Evolutionary conservation across 2,329 filamentous ascomycete genomes (phyloP).

Genomic region (Paramyrothecium sp.): DNA sequence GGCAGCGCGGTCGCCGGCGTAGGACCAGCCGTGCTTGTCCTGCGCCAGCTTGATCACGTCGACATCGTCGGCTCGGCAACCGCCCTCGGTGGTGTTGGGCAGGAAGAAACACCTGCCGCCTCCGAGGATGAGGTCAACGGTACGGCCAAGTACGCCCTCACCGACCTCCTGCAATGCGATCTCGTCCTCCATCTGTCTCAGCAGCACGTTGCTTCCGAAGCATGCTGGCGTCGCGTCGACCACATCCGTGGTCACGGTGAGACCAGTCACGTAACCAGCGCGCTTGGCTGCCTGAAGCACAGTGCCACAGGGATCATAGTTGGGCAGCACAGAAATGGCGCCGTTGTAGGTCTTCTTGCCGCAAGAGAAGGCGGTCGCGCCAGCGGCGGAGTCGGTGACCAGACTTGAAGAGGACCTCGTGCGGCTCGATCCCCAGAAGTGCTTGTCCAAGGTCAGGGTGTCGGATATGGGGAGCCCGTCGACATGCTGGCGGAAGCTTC

Average conservation of each 20-base stretch:
- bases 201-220: constrained; percentile 85
- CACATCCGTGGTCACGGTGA: constrained; percentile 92
- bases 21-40: constrained; percentile 75
- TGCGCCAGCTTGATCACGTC: constrained; percentile 73
- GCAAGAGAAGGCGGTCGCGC: constrained; percentile 94
- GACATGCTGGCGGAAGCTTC: constrained; percentile 79
- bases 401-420: constrained; percentile 82
- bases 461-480: constrained; percentile 72
- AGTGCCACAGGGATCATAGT: constrained; percentile 85
- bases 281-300: constrained; percentile 90
- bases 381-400: constrained; percentile 95
- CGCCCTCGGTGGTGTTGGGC: constrained; percentile 75
- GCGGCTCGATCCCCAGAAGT: constrained; percentile 86
- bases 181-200: constrained; percentile 77
- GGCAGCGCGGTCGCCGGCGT: constrained; percentile 66
- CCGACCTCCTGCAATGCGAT: constrained; percentile 94
- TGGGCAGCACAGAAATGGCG: constrained; percentile 85
- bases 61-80: constrained; percentile 77
- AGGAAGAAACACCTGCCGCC: constrained; percentile 93
- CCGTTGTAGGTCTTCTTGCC: constrained; percentile 94
- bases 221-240: constrained; percentile 96
- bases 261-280: constrained; percentile 85
- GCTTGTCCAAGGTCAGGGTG: constrained; percentile 76
- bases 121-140: constrained; percentile 90
- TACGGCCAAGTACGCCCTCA: constrained; percentile 78